A percentile compares a stretch with the other conserved stretches of the same genome.
phyloP scores from a whole-genome alignment of 352 stramenopile genomes.

The Chrysophaeum taylorii region DNA sequence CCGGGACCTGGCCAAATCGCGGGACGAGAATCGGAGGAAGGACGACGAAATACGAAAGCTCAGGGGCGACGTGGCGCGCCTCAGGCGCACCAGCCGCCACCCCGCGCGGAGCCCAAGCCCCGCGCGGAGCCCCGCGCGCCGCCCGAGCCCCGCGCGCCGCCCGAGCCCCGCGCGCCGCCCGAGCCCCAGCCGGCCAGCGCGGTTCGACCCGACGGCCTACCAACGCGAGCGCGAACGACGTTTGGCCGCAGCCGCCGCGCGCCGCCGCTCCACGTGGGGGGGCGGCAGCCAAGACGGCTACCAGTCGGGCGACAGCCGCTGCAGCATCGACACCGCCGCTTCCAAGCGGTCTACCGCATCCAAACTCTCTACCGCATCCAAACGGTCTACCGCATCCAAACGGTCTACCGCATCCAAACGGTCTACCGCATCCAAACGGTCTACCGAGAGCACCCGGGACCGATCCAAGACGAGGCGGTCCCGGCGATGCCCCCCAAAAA shows the following conservation, averaged over 20 bases:
- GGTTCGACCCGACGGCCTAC: background rate
- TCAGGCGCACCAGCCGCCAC: no score
- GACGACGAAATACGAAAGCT: background rate
- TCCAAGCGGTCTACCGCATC: no score
- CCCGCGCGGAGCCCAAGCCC: no score
- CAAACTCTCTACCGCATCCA: no score
- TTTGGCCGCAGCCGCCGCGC: no score
- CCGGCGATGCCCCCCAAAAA: background rate
- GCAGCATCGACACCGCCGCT: no score
- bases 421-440: background rate
- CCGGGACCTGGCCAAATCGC: background rate
- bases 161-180: no score
- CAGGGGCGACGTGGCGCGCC: background rate
- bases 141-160: background rate
- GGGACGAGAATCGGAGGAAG: constrained; percentile 1
- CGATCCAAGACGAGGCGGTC: background rate
- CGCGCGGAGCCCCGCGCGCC: background rate
- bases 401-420: no score
- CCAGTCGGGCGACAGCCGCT: no score
- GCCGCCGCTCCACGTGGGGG: no score
- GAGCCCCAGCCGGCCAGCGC: background rate
- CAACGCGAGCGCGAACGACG: background rate
- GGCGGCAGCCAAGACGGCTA: no score
- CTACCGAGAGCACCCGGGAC: background rate
- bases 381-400: no score